A percentile compares a stretch with the other conserved stretches of the same genome.
Conservation (phyloP, 768 basidiomycete species). For the Serendipita indica region DNA sequence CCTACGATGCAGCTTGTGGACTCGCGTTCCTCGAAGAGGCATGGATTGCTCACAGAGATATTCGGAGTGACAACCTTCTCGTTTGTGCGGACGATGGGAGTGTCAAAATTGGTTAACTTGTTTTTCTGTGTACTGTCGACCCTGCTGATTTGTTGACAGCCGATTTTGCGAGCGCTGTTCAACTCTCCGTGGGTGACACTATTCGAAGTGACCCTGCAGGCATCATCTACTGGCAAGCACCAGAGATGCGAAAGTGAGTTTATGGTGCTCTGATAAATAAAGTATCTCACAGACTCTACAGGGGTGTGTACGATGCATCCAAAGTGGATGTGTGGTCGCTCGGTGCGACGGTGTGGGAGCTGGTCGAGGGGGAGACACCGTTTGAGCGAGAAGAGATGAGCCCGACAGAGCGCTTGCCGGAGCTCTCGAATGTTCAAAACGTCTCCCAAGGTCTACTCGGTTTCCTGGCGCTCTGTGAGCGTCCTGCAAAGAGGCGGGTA, state of each 20-base stretch:
- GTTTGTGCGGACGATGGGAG: constrained; percentile 31
- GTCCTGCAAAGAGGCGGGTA: background rate
- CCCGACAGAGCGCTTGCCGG: background rate
- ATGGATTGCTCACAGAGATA: constrained; percentile 65
- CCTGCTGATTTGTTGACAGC: constrained; percentile 27
- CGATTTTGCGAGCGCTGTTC: constrained; percentile 68
- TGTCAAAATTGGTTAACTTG: constrained; percentile 1
- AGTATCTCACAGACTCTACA: constrained; percentile 20
- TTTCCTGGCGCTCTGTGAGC: background rate
- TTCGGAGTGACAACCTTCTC: constrained; percentile 71
- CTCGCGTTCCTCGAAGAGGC: constrained; percentile 49
- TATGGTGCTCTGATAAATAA: background rate
- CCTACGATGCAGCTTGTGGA: constrained; percentile 57
- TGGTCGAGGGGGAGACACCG: constrained; percentile 60
- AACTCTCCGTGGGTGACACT: constrained; percentile 12
- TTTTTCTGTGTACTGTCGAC: background rate
- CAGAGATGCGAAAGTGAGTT: constrained; percentile 57
- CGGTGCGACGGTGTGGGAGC: constrained; percentile 73
- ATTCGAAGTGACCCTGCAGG: background rate
- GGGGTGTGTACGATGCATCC: constrained; percentile 55
- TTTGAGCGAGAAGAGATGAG: constrained; percentile 27
- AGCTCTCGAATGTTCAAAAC: background rate
- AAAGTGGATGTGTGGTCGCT: constrained; percentile 71
- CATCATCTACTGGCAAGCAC: constrained; percentile 31
- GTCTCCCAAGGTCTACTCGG: constrained; percentile 6